Base-by-base conservation (phyloP, 352 stramenopile species). In the Thraustochytrium sp. region DNA sequence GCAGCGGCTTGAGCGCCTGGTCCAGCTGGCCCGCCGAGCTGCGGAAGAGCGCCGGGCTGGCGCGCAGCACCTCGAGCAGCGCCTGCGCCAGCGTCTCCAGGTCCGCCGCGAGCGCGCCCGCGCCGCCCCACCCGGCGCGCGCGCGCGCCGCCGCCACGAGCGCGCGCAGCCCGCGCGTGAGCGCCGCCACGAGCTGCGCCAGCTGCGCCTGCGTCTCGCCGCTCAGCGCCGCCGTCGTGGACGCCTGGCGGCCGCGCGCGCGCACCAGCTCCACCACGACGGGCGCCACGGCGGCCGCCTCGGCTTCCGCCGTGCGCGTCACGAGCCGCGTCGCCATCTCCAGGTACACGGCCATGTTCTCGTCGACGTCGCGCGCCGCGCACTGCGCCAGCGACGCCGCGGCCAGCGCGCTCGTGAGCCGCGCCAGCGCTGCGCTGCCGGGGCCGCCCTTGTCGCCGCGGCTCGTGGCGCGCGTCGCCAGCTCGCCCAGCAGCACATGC, bases 341-440 rank as follows among this genome's bases (percentile, higher is more conserved):
- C 5, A 75, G 23, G 62, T 75, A 75, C 23, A 75, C 37, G n/a
- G 37, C 62, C 8, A 54, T 53, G 40, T 75, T 75, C 11, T 75
- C 62, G 37, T 75, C 62, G 26, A 75, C 37, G 37, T 75, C 21
- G 5, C n/a, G 37, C 37, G 53, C 62, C 4, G 62, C 26, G 62
- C 62, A 54, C 44, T 75, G 62, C 26, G 37, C 37, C 23, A 75
- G 40, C 16, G 62, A 75, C 23, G 26, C 37, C 36, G 62, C 40
- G 0, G 37, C 40, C 1, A 75, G 40, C 8, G 11, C 36, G 18
- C 5, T 37, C 23, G n/a, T 18, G 2, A 75, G 62, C 26, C 34
- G 48, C 18, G 8, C 36, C 2, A 75, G 36, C n/a, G 62, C 23
- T 3, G 38, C n/a, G 37, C 8, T 54, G 26, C 44, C 29, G 26